phyloP scores from a whole-genome alignment of 768 basidiomycete species.

The Tulasnella sp. region DNA sequence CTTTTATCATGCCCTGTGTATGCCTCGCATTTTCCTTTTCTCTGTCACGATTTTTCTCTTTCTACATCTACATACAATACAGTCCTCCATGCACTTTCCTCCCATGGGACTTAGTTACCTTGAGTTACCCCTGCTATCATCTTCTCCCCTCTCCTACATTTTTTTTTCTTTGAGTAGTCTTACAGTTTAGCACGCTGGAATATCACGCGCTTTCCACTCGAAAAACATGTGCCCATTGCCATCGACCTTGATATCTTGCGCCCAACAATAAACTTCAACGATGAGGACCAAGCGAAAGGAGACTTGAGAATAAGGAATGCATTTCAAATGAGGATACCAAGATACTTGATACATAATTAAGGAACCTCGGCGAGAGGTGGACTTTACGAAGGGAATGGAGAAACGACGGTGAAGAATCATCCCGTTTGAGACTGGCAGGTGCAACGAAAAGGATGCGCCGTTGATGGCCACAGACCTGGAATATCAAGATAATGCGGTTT shows the following conservation, averaged over 20 bases:
- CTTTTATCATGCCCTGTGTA: background rate
- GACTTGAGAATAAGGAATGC: background rate
- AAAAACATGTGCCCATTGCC: background rate
- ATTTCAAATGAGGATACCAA: background rate
- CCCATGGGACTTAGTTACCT: background rate
- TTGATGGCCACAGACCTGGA: background rate
- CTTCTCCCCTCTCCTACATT: background rate
- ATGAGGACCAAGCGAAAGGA: background rate
- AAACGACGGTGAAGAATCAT: background rate
- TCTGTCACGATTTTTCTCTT: background rate
- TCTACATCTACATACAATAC: background rate
- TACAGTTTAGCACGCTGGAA: background rate
- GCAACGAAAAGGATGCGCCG: background rate
- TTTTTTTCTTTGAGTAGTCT: background rate
- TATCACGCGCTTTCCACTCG: background rate
- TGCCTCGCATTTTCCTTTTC: background rate
- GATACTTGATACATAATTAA: slow-evolving; percentile 4
- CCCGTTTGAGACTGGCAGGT: background rate
- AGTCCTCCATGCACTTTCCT: background rate
- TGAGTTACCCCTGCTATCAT: background rate
- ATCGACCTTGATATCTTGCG: background rate
- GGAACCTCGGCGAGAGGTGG: background rate
- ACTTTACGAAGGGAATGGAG: background rate
- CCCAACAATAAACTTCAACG: background rate
- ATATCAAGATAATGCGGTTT: background rate